phyloP scores from a whole-genome alignment of 2,329 filamentous ascomycete genomes.

The Ambrosiella cleistominuta region DNA sequence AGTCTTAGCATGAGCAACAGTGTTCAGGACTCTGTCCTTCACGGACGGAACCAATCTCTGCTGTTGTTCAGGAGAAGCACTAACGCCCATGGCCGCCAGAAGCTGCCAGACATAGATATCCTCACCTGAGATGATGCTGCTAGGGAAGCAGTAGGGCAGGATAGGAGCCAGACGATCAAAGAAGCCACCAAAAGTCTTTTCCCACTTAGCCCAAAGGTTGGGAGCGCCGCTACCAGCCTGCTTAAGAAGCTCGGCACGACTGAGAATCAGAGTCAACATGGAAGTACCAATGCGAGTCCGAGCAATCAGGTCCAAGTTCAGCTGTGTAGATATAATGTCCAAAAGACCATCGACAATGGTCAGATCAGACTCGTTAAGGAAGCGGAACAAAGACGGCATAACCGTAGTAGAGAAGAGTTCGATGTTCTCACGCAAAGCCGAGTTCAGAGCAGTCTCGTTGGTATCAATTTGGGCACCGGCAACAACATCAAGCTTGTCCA shows the following conservation, averaged over 20 bases:
- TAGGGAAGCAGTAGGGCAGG: constrained; percentile 74
- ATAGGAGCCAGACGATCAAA: constrained; percentile 78
- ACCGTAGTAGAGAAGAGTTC: constrained; percentile 79
- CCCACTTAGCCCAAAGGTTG: constrained; percentile 68
- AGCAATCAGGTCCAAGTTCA: constrained; percentile 69
- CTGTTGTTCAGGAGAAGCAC: constrained; percentile 84
- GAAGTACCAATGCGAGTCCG: constrained; percentile 76
- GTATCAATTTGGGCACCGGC: constrained; percentile 57
- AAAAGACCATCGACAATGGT: constrained; percentile 83
- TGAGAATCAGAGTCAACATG: constrained; percentile 85
- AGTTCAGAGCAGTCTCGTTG: constrained; percentile 54
- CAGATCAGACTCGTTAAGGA: constrained; percentile 78
- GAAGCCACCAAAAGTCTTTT: constrained; percentile 63
- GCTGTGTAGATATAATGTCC: constrained; percentile 64
- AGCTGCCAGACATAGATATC: constrained; percentile 98
- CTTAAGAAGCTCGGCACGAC: constrained; percentile 83
- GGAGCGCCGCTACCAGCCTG: constrained; percentile 55
- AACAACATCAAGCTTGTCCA: constrained; percentile 83
- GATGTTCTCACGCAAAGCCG: constrained; percentile 71
- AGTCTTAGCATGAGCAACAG: constrained; percentile 73
- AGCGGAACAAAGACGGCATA: constrained; percentile 76
- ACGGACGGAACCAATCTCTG: constrained; percentile 86
- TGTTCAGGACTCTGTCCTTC: constrained; percentile 96
- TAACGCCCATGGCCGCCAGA: constrained; percentile 83
- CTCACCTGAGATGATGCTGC: constrained; percentile 73